Percentiles rank a stretch among this genome's conserved stretches.
These are phyloP conservation scores for Moesziomyces parantarcticus DNA, from an alignment of 1,284 basidiomycete species.

Conservation along the genomic window DNA sequence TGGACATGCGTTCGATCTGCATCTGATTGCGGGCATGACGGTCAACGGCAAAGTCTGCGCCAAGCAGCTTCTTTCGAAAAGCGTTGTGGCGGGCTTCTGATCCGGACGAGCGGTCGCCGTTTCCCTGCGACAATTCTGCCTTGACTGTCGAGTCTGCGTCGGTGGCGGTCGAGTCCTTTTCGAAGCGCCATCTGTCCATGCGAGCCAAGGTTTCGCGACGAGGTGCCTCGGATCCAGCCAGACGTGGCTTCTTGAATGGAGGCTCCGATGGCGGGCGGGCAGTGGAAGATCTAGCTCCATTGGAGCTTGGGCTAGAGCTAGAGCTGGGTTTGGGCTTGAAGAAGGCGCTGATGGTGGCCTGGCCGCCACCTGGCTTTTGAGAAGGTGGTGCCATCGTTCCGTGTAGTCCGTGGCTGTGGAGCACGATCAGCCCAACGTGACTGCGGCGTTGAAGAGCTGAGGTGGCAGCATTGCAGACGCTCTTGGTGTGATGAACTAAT, in stretches of 20 bases:
- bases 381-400: slow-evolving; percentile 28
- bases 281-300: slow-evolving; percentile 11
- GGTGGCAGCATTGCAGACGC: not conserved
- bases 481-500: no score
- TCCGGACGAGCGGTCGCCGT: slow-evolving; percentile 1
- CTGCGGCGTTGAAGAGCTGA: not conserved
- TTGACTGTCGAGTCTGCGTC: not conserved
- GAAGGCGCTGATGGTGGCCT: slow-evolving; percentile 52
- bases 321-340: slow-evolving; percentile 41
- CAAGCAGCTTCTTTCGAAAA: slow-evolving; percentile 35
- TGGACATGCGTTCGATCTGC: slow-evolving; percentile 32
- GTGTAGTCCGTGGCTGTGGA: no score
- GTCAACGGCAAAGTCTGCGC: slow-evolving; percentile 33
- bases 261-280: slow-evolving; percentile 4
- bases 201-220: slow-evolving; percentile 32
- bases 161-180: not conserved
- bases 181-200: slow-evolving; percentile 41
- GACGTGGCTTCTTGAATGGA: slow-evolving; percentile 24
- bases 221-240: slow-evolving; percentile 21
- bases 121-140: slow-evolving; percentile 3
- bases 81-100: slow-evolving; percentile 19
- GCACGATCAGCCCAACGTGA: not conserved
- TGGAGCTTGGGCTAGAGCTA: slow-evolving; percentile 9
- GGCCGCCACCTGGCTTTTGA: slow-evolving; percentile 12
- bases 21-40: slow-evolving; percentile 33